These are phyloP conservation scores for Apiospora saccharicola DNA, from an alignment of 2,329 filamentous ascomycete genomes.

Conservation along the genomic window DNA sequence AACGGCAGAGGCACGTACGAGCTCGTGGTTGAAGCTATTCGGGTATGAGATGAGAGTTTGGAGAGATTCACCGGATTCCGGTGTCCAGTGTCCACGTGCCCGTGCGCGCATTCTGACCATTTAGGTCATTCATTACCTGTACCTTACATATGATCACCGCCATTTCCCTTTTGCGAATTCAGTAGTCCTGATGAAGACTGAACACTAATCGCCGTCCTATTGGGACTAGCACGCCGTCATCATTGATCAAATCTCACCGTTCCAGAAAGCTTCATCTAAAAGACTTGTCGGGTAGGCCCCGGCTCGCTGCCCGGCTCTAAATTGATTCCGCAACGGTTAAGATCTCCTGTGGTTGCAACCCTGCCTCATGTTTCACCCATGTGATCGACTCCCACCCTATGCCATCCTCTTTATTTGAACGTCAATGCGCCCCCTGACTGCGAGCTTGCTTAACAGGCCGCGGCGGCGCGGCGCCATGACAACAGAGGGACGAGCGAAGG, in stretches of 20 bases:
- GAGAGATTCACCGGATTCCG: not conserved
- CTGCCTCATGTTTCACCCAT: constrained; percentile 17
- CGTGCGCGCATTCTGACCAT: not conserved
- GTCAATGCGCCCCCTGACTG: constrained; percentile 17
- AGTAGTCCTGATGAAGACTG: not conserved
- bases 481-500: not conserved
- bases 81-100: no score
- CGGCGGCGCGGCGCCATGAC: not conserved
- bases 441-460: not conserved
- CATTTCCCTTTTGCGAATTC: not conserved
- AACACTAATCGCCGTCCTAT: not conserved
- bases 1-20: constrained; percentile 2
- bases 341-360: constrained; percentile 14
- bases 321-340: constrained; percentile 22
- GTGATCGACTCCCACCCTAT: constrained; percentile 18
- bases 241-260: constrained; percentile 4
- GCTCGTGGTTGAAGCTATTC: not conserved
- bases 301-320: not conserved
- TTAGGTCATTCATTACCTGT: not conserved
- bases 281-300: constrained; percentile 6
- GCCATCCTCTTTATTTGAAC: constrained; percentile 16
- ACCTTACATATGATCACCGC: not conserved
- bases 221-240: not conserved
- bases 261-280: constrained; percentile 4
- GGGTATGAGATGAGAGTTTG: not conserved